phyloP scores from a whole-genome alignment of 139 green algal genomes.

The Spirogloea muscicola region DNA sequence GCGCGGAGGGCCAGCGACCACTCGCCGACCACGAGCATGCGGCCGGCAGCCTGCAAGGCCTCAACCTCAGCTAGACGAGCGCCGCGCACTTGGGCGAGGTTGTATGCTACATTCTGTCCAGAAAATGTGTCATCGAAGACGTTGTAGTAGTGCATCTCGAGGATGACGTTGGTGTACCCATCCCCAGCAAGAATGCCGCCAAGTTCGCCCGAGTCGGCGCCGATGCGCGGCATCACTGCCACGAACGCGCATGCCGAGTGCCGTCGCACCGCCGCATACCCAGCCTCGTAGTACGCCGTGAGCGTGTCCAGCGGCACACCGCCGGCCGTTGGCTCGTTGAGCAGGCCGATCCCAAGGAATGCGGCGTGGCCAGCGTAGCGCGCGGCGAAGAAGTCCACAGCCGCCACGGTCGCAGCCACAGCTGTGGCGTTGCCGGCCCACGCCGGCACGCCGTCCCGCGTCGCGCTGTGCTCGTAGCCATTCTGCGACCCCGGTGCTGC shows the following conservation, averaged over 20 bases:
- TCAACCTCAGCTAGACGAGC: background rate
- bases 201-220: background rate
- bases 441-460: conserved; percentile 9
- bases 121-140: conserved; percentile 1
- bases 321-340: conserved; percentile 15
- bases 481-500: conserved; percentile 30
- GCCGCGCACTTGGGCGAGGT: background rate
- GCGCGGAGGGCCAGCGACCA: conserved; percentile 41
- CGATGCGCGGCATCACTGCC: conserved; percentile 5
- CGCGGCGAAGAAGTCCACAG: background rate
- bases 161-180: conserved; percentile 22
- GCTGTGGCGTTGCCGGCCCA: background rate
- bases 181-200: conserved; percentile 3
- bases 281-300: background rate
- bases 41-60: background rate
- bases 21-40: conserved; percentile 25
- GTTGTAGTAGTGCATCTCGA: conserved; percentile 21
- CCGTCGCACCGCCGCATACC: conserved; percentile 8
- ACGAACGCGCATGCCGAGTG: conserved; percentile 20
- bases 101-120: background rate
- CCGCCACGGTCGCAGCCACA: background rate
- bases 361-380: background rate
- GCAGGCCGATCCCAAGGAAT: conserved; percentile 16
- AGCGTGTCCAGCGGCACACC: background rate
- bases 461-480: conserved; percentile 26